phyloP scores from a whole-genome alignment of 495 filamentous ascomycete species.

The Penicillium salamii region DNA sequence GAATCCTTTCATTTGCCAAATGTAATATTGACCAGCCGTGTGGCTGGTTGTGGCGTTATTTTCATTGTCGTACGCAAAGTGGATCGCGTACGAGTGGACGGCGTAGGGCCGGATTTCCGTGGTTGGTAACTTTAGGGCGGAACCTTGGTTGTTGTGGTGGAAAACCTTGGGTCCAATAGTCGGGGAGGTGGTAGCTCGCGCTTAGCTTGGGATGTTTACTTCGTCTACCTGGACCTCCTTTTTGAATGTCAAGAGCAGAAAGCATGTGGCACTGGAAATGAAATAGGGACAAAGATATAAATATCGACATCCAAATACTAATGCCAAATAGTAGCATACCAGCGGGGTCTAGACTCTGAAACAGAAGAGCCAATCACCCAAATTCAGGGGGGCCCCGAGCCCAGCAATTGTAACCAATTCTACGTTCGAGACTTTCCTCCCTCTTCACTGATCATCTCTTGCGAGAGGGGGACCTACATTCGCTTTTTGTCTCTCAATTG shows the following conservation, averaged over 20 bases:
- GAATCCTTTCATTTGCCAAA: neutral
- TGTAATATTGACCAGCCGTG: neutral
- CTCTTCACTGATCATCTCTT: constrained; percentile 7
- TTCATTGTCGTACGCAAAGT: neutral
- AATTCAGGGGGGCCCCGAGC: constrained; percentile 12
- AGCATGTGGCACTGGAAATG: neutral
- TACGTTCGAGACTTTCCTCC: constrained; percentile 6
- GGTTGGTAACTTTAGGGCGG: neutral
- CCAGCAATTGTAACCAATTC: neutral
- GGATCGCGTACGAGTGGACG: neutral
- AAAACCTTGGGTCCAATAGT: neutral
- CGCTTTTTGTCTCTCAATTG: constrained; percentile 1
- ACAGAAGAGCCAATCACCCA: constrained; percentile 5
- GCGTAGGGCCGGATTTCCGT: constrained; percentile 3
- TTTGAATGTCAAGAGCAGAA: too few species aligned
- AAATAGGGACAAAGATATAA: neutral
- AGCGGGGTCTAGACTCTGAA: constrained; percentile 6
- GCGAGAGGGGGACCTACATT: constrained; percentile 3
- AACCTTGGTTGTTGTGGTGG: neutral
- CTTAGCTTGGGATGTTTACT: neutral
- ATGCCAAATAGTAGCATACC: constrained; percentile 6
- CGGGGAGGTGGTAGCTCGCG: neutral
- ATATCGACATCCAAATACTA: neutral
- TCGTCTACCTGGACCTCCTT: neutral
- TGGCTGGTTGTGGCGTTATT: constrained; percentile 6